These are phyloP conservation scores for Mallotus repandus DNA, from an alignment of 441 rosid species.

Conservation along the genomic window DNA sequence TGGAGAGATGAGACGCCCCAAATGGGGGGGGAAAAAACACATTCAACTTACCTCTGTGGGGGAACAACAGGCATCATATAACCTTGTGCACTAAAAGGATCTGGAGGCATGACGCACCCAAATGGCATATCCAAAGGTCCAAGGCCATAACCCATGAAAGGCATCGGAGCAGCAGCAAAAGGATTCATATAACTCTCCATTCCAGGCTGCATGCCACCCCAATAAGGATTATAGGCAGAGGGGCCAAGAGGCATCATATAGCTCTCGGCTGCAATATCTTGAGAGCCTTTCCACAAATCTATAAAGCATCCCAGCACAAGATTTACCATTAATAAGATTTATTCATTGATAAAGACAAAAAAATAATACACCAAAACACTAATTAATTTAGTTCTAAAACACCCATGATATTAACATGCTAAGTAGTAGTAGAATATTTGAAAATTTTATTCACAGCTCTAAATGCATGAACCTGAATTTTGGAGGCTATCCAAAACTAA, in stretches of 20 bases:
- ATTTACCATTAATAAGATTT: no score
- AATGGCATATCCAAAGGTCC: slow-evolving; percentile 68
- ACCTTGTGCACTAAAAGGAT: slow-evolving; percentile 59
- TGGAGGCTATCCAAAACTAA: not conserved
- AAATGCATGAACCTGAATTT: not conserved
- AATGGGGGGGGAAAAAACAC: no score
- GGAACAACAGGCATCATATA: slow-evolving; percentile 65
- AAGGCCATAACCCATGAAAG: slow-evolving; percentile 78
- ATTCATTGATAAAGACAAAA: no score
- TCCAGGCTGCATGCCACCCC: slow-evolving; percentile 85
- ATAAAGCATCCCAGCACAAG: slow-evolving; percentile 23
- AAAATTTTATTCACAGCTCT: not conserved
- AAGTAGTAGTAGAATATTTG: not conserved
- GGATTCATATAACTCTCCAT: slow-evolving; percentile 76
- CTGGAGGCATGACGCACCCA: slow-evolving; percentile 60
- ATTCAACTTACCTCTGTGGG: slow-evolving; percentile 51
- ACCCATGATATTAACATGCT: slow-evolving; percentile 3
- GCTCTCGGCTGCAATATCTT: slow-evolving; percentile 73
- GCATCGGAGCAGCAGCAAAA: slow-evolving; percentile 58
- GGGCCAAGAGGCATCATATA: slow-evolving; percentile 93
- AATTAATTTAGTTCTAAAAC: slow-evolving; percentile 4
- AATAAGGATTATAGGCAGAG: slow-evolving; percentile 68
- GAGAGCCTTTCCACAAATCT: slow-evolving; percentile 84
- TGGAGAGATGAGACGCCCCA: no score
- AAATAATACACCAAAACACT: not conserved